Conservation (phyloP, 306 rosid species). For the Medicago lupulina region DNA sequence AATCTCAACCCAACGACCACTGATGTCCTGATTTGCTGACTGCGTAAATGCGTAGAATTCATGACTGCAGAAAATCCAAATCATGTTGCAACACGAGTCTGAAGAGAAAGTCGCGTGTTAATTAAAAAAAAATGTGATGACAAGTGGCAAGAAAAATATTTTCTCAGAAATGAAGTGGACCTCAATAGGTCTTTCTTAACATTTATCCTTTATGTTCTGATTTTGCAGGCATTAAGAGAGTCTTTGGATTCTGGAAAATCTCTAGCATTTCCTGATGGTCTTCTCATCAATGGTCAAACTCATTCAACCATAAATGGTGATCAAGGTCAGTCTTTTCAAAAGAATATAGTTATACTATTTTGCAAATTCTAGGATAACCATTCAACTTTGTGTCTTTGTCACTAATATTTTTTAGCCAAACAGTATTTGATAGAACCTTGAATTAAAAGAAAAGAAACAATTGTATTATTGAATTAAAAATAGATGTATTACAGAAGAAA, state of each 20-base stretch:
- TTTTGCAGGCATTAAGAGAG: slow-evolving; percentile 61
- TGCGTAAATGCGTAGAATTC: no score
- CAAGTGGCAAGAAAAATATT: no score
- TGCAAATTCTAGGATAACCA: not conserved
- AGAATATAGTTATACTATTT: not conserved
- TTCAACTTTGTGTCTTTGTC: no score
- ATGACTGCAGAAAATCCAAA: no score
- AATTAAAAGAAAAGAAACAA: no score
- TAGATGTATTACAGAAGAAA: no score
- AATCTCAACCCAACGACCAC: no score
- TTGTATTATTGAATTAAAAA: no score
- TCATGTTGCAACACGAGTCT: no score
- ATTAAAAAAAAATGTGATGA: not conserved
- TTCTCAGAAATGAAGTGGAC: not conserved
- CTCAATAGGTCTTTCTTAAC: not conserved
- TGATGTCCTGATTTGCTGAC: no score
- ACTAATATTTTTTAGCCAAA: no score
- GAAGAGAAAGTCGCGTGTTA: not conserved
- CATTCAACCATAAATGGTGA: slow-evolving; percentile 69
- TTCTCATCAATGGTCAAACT: slow-evolving; percentile 84
- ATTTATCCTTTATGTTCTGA: slow-evolving; percentile 1
- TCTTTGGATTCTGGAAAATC: slow-evolving; percentile 81
- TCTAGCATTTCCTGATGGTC: slow-evolving; percentile 81
- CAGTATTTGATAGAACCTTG: no score
- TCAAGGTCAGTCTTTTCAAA: slow-evolving; percentile 58